Conservation (phyloP, 2,329 filamentous ascomycete genomes). For the Penicillium sp. region DNA sequence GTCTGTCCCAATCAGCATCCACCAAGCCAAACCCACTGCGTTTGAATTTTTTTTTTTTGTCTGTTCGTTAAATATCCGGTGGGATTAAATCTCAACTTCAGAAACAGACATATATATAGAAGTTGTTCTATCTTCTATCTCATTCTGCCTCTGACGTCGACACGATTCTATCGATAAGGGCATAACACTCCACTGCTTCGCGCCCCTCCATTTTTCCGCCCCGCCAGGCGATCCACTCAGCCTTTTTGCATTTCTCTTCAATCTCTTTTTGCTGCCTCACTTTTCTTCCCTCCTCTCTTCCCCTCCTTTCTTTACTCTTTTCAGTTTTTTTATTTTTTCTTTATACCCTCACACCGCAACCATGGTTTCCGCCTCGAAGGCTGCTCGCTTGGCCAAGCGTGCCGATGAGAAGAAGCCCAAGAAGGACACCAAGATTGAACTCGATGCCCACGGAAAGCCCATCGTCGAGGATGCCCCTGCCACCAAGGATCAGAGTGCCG, state of each 20-base stretch:
- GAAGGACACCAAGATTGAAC: constrained; percentile 67
- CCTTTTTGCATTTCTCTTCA: constrained; percentile 37
- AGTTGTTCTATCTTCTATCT: not conserved
- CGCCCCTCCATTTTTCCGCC: constrained; percentile 33
- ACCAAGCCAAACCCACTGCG: constrained; percentile 5
- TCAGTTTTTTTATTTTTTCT: constrained; percentile 8
- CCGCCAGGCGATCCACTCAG: constrained; percentile 36
- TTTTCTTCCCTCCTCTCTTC: constrained; percentile 13
- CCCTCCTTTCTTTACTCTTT: constrained; percentile 11
- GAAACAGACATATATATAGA: not conserved
- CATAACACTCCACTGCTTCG: constrained; percentile 28
- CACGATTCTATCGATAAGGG: constrained; percentile 45
- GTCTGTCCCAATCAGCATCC: constrained; percentile 11
- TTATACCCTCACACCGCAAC: constrained; percentile 28
- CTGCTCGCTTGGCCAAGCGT: constrained; percentile 67
- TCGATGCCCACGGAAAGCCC: constrained; percentile 63
- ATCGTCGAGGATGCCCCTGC: constrained; percentile 64
- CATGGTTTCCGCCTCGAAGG: constrained; percentile 71
- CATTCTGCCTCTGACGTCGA: constrained; percentile 10
- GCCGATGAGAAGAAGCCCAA: constrained; percentile 60
- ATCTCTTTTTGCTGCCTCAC: constrained; percentile 23
- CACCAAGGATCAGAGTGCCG: constrained; percentile 71
- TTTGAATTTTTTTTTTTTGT: constrained; percentile 13
- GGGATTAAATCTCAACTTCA: not conserved
- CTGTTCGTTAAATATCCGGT: not conserved